Evolutionary conservation across 78 protist species (phyloP).

Genomic region (Dictyostelium purpureum): DNA sequence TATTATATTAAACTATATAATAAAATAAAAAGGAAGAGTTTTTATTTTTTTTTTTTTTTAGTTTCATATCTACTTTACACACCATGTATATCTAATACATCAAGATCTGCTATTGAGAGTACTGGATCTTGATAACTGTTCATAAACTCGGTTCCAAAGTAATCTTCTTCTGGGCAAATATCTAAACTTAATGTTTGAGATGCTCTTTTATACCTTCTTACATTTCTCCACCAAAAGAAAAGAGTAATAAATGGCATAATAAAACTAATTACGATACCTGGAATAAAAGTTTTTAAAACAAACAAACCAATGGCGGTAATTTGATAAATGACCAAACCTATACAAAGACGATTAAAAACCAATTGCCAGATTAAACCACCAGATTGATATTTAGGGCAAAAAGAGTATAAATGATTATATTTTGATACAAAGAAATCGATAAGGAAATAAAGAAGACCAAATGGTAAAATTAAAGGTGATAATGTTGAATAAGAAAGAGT

Average conservation of each 20-base stretch:
- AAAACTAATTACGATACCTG: conserved; percentile 60
- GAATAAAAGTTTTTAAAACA: conserved; percentile 53
- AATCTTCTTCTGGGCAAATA: conserved; percentile 67
- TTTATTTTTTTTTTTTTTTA: too few relatives aligned
- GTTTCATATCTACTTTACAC: too few relatives aligned
- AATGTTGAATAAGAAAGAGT: conserved; percentile 58
- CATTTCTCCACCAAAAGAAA: conserved; percentile 65
- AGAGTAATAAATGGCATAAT: conserved; percentile 53
- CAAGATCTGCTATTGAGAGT: conserved; percentile 16
- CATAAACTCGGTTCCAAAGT: conserved; percentile 35
- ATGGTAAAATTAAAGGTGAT: conserved; percentile 60
- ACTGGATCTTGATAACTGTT: conserved; percentile 42
- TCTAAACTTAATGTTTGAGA: conserved; percentile 7
- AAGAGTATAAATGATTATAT: conserved; percentile 63
- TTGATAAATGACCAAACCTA: conserved; percentile 71
- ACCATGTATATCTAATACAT: too few relatives aligned
- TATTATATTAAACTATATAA: too few relatives aligned
- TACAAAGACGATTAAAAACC: conserved; percentile 70
- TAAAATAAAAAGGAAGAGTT: too few relatives aligned
- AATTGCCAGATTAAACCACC: conserved; percentile 70
- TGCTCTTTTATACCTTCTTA: background rate
- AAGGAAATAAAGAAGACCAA: conserved; percentile 55
- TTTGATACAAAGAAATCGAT: conserved; percentile 70
- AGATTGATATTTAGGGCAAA: conserved; percentile 69
- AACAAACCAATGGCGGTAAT: conserved; percentile 53